phyloP scores from a whole-genome alignment of 495 filamentous ascomycete genomes.

The Elaphomyces granulatus region DNA sequence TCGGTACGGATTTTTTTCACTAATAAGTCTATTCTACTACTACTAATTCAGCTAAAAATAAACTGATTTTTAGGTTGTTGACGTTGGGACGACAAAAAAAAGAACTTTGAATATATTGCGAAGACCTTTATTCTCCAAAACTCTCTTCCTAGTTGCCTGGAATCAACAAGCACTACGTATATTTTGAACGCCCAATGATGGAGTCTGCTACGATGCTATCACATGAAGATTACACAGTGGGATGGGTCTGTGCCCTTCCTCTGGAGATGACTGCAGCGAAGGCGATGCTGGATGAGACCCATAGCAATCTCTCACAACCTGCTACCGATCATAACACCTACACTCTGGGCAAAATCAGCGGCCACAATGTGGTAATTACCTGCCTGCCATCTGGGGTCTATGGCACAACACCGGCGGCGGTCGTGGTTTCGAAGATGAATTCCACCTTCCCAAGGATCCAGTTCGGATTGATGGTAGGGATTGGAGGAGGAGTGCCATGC shows the following conservation, averaged over 20 bases:
- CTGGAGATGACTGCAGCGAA: constrained; percentile 22
- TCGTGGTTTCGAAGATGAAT: constrained; percentile 18
- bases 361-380: constrained; percentile 22
- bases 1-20: too few species aligned
- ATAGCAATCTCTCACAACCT: constrained; percentile 8
- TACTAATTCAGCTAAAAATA: too few species aligned
- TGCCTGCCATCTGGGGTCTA: constrained; percentile 14
- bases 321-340: constrained; percentile 22
- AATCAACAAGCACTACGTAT: too few species aligned
- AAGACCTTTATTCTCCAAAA: too few species aligned
- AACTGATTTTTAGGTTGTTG: too few species aligned
- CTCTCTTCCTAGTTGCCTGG: too few species aligned
- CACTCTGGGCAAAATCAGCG: constrained; percentile 18
- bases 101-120: too few species aligned
- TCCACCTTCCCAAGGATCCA: constrained; percentile 21
- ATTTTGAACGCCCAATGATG: too few species aligned
- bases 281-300: constrained; percentile 22
- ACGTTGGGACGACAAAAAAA: too few species aligned
- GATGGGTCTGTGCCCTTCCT: constrained; percentile 20
- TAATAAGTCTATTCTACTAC: too few species aligned
- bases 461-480: constrained; percentile 29
- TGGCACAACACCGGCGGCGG: constrained; percentile 13
- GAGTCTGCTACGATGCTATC: too few species aligned
- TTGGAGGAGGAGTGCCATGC: constrained; percentile 22
- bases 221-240: constrained; percentile 16